Conservation (phyloP, 2,329 filamentous ascomycete species). For the Colletotrichum salicis region DNA sequence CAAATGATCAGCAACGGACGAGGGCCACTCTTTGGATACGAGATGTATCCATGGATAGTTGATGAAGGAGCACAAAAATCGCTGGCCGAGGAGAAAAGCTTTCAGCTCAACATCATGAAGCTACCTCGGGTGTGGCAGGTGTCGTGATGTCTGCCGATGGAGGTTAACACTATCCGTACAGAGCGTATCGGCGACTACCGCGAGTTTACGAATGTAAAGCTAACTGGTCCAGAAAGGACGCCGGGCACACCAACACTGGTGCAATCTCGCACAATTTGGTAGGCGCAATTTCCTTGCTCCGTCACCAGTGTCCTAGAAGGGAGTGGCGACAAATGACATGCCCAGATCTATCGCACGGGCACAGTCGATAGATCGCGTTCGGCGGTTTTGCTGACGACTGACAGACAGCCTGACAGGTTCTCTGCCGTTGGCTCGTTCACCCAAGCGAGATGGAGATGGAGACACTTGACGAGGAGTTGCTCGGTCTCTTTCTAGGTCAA, state of each 20-base stretch:
- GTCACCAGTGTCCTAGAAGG: background rate
- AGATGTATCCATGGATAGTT: background rate
- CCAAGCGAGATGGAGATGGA: background rate
- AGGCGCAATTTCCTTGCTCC: conserved; percentile 16
- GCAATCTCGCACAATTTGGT: conserved; percentile 3
- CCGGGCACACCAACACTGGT: background rate
- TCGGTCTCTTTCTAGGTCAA: conserved; percentile 16
- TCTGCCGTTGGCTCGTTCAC: conserved; percentile 26
- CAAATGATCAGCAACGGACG: background rate
- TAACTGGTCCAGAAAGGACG: background rate
- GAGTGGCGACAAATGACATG: background rate
- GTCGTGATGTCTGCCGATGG: background rate
- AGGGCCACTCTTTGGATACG: background rate
- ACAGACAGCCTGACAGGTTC: conserved; percentile 18
- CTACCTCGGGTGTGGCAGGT: background rate
- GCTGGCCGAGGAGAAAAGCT: background rate
- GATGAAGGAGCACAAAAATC: background rate
- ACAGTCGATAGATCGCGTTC: conserved; percentile 15
- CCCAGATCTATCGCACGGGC: conserved; percentile 22
- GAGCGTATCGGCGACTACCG: background rate
- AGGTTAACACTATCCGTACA: too few relatives aligned
- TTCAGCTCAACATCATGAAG: background rate
- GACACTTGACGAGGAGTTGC: conserved; percentile 2
- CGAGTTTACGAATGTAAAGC: background rate
- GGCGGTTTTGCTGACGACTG: conserved; percentile 10